A percentile compares a stretch with the other conserved stretches of the same genome.
These are phyloP conservation scores for Zygoascus hellenicus DNA, from an alignment of 1,139 yeast species.

Conservation along the genomic window DNA sequence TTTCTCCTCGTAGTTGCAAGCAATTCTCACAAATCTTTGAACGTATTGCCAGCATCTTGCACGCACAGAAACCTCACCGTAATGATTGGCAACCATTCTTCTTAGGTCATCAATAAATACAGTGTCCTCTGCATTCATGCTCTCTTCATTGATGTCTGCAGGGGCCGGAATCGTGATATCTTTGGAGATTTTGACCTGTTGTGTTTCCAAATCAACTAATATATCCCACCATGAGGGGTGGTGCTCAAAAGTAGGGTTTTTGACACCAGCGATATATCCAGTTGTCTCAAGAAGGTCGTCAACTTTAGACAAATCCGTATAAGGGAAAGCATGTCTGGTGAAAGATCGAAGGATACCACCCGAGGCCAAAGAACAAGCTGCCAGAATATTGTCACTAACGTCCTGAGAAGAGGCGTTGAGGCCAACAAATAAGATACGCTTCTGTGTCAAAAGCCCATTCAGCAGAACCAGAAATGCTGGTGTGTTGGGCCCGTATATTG, in stretches of 20 bases:
- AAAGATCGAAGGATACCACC: conserved; percentile 54
- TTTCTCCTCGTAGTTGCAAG: conserved; percentile 31
- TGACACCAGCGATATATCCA: conserved; percentile 60
- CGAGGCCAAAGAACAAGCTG: conserved; percentile 48
- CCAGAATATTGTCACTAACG: conserved; percentile 51
- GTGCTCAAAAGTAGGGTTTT: conserved; percentile 57
- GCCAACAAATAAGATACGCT: conserved; percentile 49
- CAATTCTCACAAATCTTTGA: conserved; percentile 31
- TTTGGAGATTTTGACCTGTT: conserved; percentile 39
- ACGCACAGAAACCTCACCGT: conserved; percentile 32
- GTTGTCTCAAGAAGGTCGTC: conserved; percentile 49
- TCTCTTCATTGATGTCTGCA: background rate
- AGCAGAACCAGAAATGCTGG: conserved; percentile 54
- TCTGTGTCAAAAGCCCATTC: conserved; percentile 54
- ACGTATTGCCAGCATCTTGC: conserved; percentile 31
- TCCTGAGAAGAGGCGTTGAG: conserved; percentile 50
- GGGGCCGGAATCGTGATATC: conserved; percentile 19
- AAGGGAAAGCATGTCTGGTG: conserved; percentile 48
- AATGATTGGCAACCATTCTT: conserved; percentile 31
- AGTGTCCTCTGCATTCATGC: conserved; percentile 22
- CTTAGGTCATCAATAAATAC: conserved; percentile 32
- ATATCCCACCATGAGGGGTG: conserved; percentile 59
- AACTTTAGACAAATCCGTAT: conserved; percentile 55
- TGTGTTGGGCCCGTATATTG: conserved; percentile 51
- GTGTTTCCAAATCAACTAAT: conserved; percentile 49